A percentile compares a stretch with the other conserved stretches of the same genome.
phyloP scores from a whole-genome alignment of 306 rosid species.

The Medicago arabica region DNA sequence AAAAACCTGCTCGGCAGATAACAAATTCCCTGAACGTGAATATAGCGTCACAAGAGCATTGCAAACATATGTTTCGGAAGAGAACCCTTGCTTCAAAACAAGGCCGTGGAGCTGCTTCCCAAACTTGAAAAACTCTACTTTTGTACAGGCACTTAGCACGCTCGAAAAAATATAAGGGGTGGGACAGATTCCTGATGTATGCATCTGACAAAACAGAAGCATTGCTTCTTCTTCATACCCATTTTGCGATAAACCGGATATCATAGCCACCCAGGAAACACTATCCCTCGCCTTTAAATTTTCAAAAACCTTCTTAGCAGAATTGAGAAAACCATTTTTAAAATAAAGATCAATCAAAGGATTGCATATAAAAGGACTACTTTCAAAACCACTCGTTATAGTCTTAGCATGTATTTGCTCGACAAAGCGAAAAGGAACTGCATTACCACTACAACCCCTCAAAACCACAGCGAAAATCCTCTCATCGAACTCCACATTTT shows the following conservation, averaged over 20 bases:
- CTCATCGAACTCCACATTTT: slow-evolving; percentile 59
- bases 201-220: slow-evolving; percentile 73
- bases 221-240: slow-evolving; percentile 73
- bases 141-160: slow-evolving; percentile 81
- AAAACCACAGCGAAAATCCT: slow-evolving; percentile 61
- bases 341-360: slow-evolving; percentile 73
- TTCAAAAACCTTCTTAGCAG: slow-evolving; percentile 71
- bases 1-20: slow-evolving; percentile 68
- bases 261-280: slow-evolving; percentile 90
- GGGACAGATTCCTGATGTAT: slow-evolving; percentile 56
- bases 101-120: slow-evolving; percentile 88
- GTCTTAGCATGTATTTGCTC: slow-evolving; percentile 72
- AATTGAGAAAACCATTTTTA: slow-evolving; percentile 58
- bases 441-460: slow-evolving; percentile 65
- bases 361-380: slow-evolving; percentile 60
- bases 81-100: slow-evolving; percentile 73
- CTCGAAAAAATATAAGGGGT: slow-evolving; percentile 85
- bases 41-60: slow-evolving; percentile 84
- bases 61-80: slow-evolving; percentile 77
- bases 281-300: slow-evolving; percentile 58
- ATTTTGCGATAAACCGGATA: slow-evolving; percentile 82
- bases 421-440: slow-evolving; percentile 54
- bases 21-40: slow-evolving; percentile 64
- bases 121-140: slow-evolving; percentile 49
- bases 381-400: slow-evolving; percentile 64